Conservation (phyloP, 2,329 filamentous ascomycete genomes). For the Aspergillus oerlinghausenensis region DNA sequence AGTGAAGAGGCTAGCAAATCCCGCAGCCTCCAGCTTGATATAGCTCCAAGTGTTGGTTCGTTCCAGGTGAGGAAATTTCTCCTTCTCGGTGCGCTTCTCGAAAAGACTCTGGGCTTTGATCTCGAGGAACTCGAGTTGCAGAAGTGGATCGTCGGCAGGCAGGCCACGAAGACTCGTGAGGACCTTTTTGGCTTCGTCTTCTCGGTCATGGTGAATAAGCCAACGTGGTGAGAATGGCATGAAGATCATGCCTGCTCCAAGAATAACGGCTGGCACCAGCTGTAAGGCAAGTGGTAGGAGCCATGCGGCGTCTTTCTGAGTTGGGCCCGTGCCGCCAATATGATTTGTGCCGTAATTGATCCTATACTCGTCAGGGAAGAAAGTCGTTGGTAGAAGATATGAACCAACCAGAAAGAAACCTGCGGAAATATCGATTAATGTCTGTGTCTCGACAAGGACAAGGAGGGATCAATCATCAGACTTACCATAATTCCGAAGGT, state of each 20-base stretch:
- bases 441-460: not conserved
- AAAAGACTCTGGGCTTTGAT: conserved; percentile 74
- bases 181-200: conserved; percentile 60
- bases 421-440: not conserved
- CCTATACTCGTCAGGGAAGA: conserved; percentile 8
- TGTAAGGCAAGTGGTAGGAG: conserved; percentile 43
- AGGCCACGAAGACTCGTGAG: conserved; percentile 61
- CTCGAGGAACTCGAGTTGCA: conserved; percentile 70
- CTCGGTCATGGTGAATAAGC: conserved; percentile 64
- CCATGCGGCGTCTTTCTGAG: conserved; percentile 42
- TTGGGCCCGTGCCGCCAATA: conserved; percentile 55
- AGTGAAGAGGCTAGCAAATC: conserved; percentile 26
- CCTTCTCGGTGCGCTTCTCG: conserved; percentile 64
- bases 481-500: conserved; percentile 58
- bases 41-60: conserved; percentile 58
- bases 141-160: conserved; percentile 58
- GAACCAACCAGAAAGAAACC: conserved; percentile 27
- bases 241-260: conserved; percentile 70
- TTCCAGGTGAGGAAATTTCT: conserved; percentile 62
- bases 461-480: conserved; percentile 40
- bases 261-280: conserved; percentile 59
- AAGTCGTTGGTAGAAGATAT: conserved; percentile 8
- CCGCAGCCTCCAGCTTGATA: conserved; percentile 60
- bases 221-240: conserved; percentile 74
- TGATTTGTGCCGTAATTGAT: conserved; percentile 49